Conservation (phyloP, 768 basidiomycete species). For the Trametes gibbosa region DNA sequence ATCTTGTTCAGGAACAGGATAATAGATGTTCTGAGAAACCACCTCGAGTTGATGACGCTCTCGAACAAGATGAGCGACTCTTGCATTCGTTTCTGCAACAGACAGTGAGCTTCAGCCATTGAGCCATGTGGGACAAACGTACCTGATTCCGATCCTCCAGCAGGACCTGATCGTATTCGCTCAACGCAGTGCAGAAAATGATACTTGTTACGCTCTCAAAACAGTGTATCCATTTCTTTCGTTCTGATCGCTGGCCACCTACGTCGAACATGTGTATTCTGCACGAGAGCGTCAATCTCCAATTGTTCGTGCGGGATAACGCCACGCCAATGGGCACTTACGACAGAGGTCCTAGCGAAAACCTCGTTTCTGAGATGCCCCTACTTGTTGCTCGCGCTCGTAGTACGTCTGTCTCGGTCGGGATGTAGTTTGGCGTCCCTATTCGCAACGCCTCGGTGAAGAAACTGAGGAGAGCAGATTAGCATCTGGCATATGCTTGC, state of each 20-base stretch:
- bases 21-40: constrained; percentile 67
- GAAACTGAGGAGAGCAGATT: constrained; percentile 51
- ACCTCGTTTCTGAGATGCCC: constrained; percentile 87
- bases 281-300: not conserved
- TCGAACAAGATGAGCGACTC: constrained; percentile 77
- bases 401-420: constrained; percentile 83
- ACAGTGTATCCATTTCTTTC: constrained; percentile 63
- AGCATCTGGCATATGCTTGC: not conserved
- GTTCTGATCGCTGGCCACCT: constrained; percentile 60
- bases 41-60: constrained; percentile 74
- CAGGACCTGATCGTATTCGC: constrained; percentile 73
- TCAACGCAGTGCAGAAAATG: constrained; percentile 74
- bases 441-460: constrained; percentile 85
- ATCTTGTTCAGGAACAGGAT: constrained; percentile 74
- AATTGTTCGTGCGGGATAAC: no score
- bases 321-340: constrained; percentile 17
- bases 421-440: constrained; percentile 75
- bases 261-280: constrained; percentile 76
- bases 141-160: constrained; percentile 68
- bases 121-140: constrained; percentile 19
- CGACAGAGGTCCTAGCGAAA: constrained; percentile 58
- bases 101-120: constrained; percentile 8
- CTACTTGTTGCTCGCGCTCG: constrained; percentile 87
- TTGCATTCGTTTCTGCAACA: constrained; percentile 64
- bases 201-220: constrained; percentile 80